Conservation (phyloP, 495 filamentous ascomycete genomes). For the Xylaria telfairii region DNA sequence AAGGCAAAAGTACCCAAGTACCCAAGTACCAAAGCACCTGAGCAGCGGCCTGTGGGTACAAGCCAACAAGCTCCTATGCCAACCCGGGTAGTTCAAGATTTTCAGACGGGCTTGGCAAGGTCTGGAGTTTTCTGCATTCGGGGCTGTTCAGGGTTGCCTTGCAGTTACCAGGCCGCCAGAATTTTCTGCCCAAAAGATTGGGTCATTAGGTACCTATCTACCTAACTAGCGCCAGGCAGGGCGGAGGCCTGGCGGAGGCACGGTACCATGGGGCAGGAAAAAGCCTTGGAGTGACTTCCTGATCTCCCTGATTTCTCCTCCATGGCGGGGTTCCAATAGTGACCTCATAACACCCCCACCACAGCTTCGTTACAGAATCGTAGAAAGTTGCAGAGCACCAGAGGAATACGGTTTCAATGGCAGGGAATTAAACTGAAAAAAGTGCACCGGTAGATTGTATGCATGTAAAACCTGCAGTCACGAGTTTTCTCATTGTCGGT, state of each 20-base stretch:
- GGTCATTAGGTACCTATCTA: conserved; percentile 13
- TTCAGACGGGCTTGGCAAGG: neutral
- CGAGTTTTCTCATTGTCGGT: conserved; percentile 4
- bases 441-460: neutral
- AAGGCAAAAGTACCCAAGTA: neutral
- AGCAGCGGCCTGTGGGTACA: neutral
- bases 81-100: conserved; percentile 5
- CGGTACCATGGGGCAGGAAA: neutral
- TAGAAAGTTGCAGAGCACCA: conserved; percentile 6
- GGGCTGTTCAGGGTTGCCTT: conserved; percentile 22
- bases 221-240: neutral
- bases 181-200: conserved; percentile 25
- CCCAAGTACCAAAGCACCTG: neutral
- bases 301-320: neutral
- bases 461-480: neutral
- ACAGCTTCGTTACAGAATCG: conserved; percentile 15
- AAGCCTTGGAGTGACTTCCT: conserved; percentile 5
- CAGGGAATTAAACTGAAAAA: neutral
- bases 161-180: conserved; percentile 19
- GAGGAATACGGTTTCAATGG: neutral
- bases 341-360: conserved; percentile 24
- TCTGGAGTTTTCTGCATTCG: neutral
- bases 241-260: neutral
- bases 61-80: conserved; percentile 1
- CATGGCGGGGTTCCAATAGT: conserved; percentile 22